phyloP scores from a whole-genome alignment of 2,329 filamentous ascomycete species.

The Fusarium coffeatum region DNA sequence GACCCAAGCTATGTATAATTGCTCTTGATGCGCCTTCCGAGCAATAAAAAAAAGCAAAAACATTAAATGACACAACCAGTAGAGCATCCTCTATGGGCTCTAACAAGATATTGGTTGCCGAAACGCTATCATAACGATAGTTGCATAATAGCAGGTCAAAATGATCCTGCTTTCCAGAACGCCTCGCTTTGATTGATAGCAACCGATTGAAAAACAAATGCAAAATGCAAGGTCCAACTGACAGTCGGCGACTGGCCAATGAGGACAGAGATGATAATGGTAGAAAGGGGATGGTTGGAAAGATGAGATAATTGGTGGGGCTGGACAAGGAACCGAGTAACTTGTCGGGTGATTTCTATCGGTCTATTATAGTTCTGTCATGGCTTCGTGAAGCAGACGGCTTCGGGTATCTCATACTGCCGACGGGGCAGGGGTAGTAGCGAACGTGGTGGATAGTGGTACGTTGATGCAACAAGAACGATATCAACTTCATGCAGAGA shows the following conservation, averaged over 20 bases:
- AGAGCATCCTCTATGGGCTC: conserved; percentile 1
- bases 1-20: neutral
- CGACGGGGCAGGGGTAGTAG: conserved; percentile 23
- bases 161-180: conserved; percentile 39
- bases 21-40: conserved; percentile 21
- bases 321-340: conserved; percentile 16
- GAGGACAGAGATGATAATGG: conserved; percentile 8
- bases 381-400: conserved; percentile 42
- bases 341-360: conserved; percentile 41
- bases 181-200: conserved; percentile 41
- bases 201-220: conserved; percentile 25
- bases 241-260: neutral
- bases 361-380: conserved; percentile 44
- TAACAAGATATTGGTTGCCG: neutral
- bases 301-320: conserved; percentile 23
- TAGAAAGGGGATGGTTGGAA: conserved; percentile 16
- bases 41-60: conserved; percentile 3
- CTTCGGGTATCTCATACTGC: conserved; percentile 45
- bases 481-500: neutral
- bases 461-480: neutral
- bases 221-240: conserved; percentile 1
- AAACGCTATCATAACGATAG: conserved; percentile 10
- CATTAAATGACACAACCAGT: conserved; percentile 25
- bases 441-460: conserved; percentile 16
- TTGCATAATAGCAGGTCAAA: conserved; percentile 27